Evolutionary conservation across 1,284 basidiomycete genomes (phyloP), one percentile per base, ranked within the genome.

Genomic region (Ustanciosporium gigantosporum): DNA sequence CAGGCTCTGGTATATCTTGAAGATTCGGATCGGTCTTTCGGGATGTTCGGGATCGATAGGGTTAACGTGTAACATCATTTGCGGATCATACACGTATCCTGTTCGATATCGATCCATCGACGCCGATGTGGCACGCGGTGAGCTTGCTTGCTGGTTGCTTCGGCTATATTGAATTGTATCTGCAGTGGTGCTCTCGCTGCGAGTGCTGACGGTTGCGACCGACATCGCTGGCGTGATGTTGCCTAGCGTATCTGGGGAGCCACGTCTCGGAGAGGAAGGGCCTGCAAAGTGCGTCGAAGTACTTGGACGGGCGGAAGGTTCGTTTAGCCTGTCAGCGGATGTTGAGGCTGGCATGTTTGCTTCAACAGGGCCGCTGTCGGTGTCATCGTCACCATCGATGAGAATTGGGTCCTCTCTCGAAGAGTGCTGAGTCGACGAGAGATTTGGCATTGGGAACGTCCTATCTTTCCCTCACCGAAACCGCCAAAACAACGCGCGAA

Each of bases 11-110:
- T 85, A 89, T 67, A 96, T 92, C 39, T 83, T 81, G n/a, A 83
- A 82, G 65, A 97, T 95, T 21, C 94, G 86, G 66, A 85, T 85
- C 0, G 94, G 94, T 55, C 87, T 84, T 78, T 98, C 94, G 4
- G 92, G 91, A 77, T 97, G 93, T 25, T 81, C 79, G 8, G 83
- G 81, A 21, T 60, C 69, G 52, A 83, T 84, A 1, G 76, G 71
- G 25, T 52, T 67, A 41, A 78, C 77, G 78, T 97, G 94, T 21
- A 87, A 80, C 80, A 89, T 88, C 94, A 98, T 97, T 60, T 88
- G 84, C 2, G 82, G 76, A 36, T 89, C 88, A 73, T 90, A 97
- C 46, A 96, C 87, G 81, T 90, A 92, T 36, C 92, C 93, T 17
- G 82, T 58, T 4, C 50, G 46, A 23, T 50, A 47, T 21, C 38